phyloP scores from a whole-genome alignment of 108 stramenopile species.

The Skeletonema costatum region DNA sequence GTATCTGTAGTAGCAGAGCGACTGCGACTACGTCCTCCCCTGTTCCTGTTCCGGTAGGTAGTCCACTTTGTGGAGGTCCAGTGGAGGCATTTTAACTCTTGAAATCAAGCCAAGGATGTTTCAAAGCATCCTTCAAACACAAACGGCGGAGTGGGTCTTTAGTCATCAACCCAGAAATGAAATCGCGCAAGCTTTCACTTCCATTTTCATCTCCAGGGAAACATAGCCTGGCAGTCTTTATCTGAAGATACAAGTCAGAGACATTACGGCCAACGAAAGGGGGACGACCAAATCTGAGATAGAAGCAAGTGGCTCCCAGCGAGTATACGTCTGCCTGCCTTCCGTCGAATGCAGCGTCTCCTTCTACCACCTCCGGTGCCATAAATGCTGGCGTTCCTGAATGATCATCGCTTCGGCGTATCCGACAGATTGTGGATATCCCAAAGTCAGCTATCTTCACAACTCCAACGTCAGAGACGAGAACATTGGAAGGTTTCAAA shows the following conservation, averaged over 20 bases:
- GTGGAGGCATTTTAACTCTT: too few species aligned
- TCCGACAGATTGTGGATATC: slow-evolving; percentile 7
- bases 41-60: too few species aligned
- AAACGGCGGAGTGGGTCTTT: slow-evolving; percentile 43
- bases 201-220: slow-evolving; percentile 37
- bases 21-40: too few species aligned
- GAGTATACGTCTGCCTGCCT: slow-evolving; percentile 76
- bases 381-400: slow-evolving; percentile 77
- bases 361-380: slow-evolving; percentile 54
- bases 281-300: slow-evolving; percentile 67
- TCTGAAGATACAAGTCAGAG: slow-evolving; percentile 56
- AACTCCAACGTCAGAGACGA: slow-evolving; percentile 2
- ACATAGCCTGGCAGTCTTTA: slow-evolving; percentile 46
- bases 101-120: slow-evolving; percentile 13
- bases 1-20: too few species aligned
- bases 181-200: neutral
- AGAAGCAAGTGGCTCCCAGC: slow-evolving; percentile 69
- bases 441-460: slow-evolving; percentile 68
- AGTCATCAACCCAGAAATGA: slow-evolving; percentile 46
- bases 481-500: slow-evolving; percentile 30
- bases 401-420: slow-evolving; percentile 56
- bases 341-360: slow-evolving; percentile 32
- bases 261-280: slow-evolving; percentile 73
- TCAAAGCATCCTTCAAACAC: slow-evolving; percentile 2
- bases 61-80: too few species aligned